These are phyloP conservation scores for Yarrowia porcina DNA, from an alignment of 805 yeast species.

Conservation along the genomic window DNA sequence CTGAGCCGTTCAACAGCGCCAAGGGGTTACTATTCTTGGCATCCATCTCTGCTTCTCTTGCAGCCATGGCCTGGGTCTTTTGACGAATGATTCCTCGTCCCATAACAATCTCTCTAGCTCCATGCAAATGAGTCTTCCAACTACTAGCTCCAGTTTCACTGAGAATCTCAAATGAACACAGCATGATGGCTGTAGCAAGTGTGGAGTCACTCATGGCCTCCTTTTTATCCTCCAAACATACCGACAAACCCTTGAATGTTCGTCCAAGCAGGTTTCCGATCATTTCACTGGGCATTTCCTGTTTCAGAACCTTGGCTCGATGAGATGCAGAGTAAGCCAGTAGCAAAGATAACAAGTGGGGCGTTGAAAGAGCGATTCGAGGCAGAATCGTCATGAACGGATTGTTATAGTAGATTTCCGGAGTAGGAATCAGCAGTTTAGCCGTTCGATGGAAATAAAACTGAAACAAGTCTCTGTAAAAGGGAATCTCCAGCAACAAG, in stretches of 20 bases:
- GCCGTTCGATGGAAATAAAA: slow-evolving; percentile 63
- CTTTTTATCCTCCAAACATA: slow-evolving; percentile 47
- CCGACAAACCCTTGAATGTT: slow-evolving; percentile 56
- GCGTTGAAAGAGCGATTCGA: slow-evolving; percentile 60
- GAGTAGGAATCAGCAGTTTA: slow-evolving; percentile 61
- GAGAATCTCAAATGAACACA: slow-evolving; percentile 56
- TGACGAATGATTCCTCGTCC: slow-evolving; percentile 44
- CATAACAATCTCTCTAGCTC: slow-evolving; percentile 62
- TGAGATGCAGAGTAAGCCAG: slow-evolving; percentile 52
- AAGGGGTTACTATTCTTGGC: not conserved
- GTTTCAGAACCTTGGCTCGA: slow-evolving; percentile 29
- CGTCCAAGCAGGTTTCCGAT: slow-evolving; percentile 53
- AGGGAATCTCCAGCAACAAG: slow-evolving; percentile 54
- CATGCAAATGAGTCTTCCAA: slow-evolving; percentile 64
- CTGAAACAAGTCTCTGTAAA: slow-evolving; percentile 58
- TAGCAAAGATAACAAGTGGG: slow-evolving; percentile 53
- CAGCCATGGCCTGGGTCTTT: not conserved
- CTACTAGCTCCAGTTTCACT: slow-evolving; percentile 37
- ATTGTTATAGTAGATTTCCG: slow-evolving; percentile 52
- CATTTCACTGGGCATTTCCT: slow-evolving; percentile 37
- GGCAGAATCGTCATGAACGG: slow-evolving; percentile 69
- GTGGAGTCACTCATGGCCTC: slow-evolving; percentile 65
- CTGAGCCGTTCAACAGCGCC: slow-evolving; percentile 20
- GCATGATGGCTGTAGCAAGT: slow-evolving; percentile 55
- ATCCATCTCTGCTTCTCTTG: not conserved